phyloP scores from a whole-genome alignment of 2,329 filamentous ascomycete species.

The Arthrobotrys entomopaga region DNA sequence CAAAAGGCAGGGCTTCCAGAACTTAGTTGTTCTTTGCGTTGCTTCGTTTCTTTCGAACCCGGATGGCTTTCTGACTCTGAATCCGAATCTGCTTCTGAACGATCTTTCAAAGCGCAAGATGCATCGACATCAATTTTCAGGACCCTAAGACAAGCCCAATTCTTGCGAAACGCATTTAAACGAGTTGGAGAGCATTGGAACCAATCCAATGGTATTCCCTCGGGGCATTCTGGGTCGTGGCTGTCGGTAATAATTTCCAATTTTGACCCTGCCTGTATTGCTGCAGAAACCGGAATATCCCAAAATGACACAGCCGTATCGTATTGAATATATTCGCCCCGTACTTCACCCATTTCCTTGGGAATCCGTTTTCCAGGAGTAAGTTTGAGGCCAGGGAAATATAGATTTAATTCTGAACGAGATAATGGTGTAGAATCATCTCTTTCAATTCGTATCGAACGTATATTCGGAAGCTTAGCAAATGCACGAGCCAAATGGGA shows the following conservation, averaged over 20 bases:
- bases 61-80: no score
- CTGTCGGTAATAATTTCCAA: background rate
- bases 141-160: background rate
- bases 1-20: background rate
- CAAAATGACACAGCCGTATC: background rate
- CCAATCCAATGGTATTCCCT: conserved; percentile 3
- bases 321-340: background rate
- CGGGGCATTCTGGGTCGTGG: background rate
- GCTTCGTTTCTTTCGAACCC: background rate
- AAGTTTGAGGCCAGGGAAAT: background rate
- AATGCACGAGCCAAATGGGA: background rate
- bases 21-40: background rate
- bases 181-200: background rate
- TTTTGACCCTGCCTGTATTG: no score
- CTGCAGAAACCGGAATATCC: background rate
- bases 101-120: no score
- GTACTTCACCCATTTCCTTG: background rate
- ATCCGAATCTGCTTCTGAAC: no score
- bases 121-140: background rate
- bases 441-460: background rate
- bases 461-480: conserved; percentile 15
- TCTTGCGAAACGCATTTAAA: background rate
- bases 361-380: background rate
- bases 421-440: background rate
- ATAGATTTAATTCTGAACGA: conserved; percentile 18